Evolutionary conservation across 768 basidiomycete species (phyloP).

Genomic region (Pleurotus platypus): DNA sequence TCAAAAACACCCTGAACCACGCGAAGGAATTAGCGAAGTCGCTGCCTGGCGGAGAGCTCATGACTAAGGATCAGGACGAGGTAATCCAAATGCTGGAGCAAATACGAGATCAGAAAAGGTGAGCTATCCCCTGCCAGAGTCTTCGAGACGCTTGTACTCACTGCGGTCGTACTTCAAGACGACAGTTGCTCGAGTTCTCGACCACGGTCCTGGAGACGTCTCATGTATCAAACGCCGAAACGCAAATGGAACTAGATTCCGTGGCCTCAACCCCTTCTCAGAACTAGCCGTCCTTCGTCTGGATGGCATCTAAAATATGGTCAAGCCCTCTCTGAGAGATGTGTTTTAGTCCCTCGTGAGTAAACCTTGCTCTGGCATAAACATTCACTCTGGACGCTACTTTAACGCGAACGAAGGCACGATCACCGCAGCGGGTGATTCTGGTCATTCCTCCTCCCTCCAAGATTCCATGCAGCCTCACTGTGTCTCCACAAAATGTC

Average conservation of each 20-base stretch:
- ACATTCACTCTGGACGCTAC: no score
- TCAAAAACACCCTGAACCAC: conserved; percentile 52
- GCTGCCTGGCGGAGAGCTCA: conserved; percentile 72
- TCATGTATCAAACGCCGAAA: conserved; percentile 19
- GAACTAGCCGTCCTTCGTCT: conserved; percentile 13
- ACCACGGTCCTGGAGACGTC: conserved; percentile 34
- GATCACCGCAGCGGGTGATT: no score
- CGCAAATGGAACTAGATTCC: conserved; percentile 69
- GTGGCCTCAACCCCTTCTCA: conserved; percentile 68
- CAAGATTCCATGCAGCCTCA: no score
- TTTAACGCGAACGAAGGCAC: no score
- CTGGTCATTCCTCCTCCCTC: no score
- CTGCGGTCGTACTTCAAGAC: conserved; percentile 29
- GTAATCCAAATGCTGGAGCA: conserved; percentile 66
- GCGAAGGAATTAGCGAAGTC: conserved; percentile 56
- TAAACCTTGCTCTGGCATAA: no score
- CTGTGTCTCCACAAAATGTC: no score
- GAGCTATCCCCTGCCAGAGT: conserved; percentile 11
- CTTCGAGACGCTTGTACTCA: not conserved
- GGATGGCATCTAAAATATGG: no score
- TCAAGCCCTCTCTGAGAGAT: no score
- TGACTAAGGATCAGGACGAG: conserved; percentile 65
- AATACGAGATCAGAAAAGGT: conserved; percentile 64
- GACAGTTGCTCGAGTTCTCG: conserved; percentile 52
- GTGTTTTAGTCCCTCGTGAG: no score